Conservation (phyloP, 495 filamentous ascomycete genomes). For the Aspergillus biplanus region DNA sequence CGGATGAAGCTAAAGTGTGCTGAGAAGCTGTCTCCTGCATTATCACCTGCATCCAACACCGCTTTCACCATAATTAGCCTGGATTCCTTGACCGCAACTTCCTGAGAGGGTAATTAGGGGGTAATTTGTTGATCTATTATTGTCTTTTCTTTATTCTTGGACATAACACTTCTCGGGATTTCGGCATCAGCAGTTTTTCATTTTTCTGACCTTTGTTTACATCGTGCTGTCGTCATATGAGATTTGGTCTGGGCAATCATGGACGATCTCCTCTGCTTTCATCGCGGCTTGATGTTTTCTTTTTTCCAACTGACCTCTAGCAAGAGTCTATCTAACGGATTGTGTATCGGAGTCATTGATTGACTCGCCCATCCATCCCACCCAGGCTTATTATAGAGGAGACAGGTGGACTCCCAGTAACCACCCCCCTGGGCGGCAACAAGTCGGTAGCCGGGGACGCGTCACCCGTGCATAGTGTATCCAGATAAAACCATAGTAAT, state of each 20-base stretch:
- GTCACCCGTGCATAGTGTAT: background rate
- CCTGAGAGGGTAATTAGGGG: background rate
- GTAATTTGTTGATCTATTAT: background rate
- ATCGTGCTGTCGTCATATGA: background rate
- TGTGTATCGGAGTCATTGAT: too few relatives aligned
- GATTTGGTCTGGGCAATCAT: background rate
- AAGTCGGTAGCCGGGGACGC: background rate
- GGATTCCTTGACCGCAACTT: background rate
- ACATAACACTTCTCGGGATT: background rate
- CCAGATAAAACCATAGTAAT: background rate
- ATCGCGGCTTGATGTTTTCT: too few relatives aligned
- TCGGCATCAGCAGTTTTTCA: background rate
- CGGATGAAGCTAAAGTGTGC: slow-evolving; percentile 4
- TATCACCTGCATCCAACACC: slow-evolving; percentile 7
- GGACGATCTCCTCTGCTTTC: too few relatives aligned
- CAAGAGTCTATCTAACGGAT: too few relatives aligned
- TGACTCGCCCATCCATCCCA: too few relatives aligned
- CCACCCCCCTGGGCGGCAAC: too few relatives aligned
- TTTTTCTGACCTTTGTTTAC: background rate
- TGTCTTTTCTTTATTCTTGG: background rate
- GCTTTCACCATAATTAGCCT: slow-evolving; percentile 15
- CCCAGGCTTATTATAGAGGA: too few relatives aligned
- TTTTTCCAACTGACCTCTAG: too few relatives aligned
- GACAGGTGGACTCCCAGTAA: too few relatives aligned
- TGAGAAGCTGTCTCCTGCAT: background rate